Evolutionary conservation across 176 grass and related monocot genomes (phyloP).

Genomic region (Poa pratensis): DNA sequence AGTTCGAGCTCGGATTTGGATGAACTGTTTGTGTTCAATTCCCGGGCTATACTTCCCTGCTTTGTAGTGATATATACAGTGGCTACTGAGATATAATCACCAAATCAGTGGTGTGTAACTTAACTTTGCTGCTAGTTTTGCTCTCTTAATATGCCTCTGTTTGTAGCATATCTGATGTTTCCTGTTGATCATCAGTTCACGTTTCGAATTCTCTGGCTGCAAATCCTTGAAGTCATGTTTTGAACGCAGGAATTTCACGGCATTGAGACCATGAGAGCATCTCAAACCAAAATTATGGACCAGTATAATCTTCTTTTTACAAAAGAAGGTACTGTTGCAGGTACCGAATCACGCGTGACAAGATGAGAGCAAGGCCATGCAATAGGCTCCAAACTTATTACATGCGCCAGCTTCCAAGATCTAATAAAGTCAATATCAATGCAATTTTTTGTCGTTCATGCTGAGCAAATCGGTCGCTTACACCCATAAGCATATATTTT

Average conservation of each 20-base stretch:
- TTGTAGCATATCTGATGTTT: background rate
- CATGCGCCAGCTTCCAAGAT: slow-evolving; percentile 46
- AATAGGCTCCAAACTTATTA: slow-evolving; percentile 31
- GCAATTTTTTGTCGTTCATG: slow-evolving; percentile 24
- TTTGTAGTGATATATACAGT: slow-evolving; percentile 87
- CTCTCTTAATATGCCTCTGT: background rate
- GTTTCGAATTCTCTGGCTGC: background rate
- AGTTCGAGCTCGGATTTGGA: slow-evolving; percentile 57
- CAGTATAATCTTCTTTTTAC: background rate
- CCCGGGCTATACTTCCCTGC: slow-evolving; percentile 81
- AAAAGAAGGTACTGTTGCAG: background rate
- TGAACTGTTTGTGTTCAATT: slow-evolving; percentile 72
- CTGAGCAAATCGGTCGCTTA: slow-evolving; percentile 38
- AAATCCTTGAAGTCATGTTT: background rate
- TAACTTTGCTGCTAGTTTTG: slow-evolving; percentile 16
- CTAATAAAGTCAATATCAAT: slow-evolving; percentile 23
- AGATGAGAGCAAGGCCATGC: slow-evolving; percentile 30
- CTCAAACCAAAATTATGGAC: background rate
- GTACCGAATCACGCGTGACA: background rate
- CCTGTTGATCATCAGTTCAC: slow-evolving; percentile 8
- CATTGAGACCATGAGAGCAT: background rate
- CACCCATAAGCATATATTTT: slow-evolving; percentile 29
- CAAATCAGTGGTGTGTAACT: background rate
- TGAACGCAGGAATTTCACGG: background rate
- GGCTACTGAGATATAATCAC: slow-evolving; percentile 42